These are phyloP conservation scores for Phytophthora litchii DNA, from an alignment of 352 stramenopile genomes.

Conservation along the genomic window DNA sequence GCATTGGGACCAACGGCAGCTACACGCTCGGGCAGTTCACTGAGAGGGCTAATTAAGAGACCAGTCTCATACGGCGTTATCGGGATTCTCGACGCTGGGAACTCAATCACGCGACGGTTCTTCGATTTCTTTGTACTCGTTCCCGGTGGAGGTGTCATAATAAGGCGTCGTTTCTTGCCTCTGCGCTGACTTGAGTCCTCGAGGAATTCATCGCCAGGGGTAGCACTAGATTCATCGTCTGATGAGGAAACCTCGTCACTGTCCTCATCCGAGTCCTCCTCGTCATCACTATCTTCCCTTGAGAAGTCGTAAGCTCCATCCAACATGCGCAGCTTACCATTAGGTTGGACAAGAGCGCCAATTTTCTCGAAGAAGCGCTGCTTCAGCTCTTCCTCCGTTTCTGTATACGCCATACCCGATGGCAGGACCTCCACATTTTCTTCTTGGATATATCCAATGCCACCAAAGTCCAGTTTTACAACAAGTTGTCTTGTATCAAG, in stretches of 20 bases:
- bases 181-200: constrained; percentile 24
- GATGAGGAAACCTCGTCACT: constrained; percentile 36
- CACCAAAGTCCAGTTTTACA: constrained; percentile 51
- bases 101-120: constrained; percentile 64
- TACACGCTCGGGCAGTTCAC: constrained; percentile 67
- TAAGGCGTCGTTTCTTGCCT: constrained; percentile 68
- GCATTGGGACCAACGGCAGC: constrained; percentile 62
- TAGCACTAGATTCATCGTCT: constrained; percentile 35
- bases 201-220: constrained; percentile 17
- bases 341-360: constrained; percentile 57
- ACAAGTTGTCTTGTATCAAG: constrained; percentile 48
- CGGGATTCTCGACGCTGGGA: constrained; percentile 65
- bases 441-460: constrained; percentile 58
- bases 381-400: constrained; percentile 63
- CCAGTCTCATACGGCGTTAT: constrained; percentile 70
- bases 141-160: constrained; percentile 47
- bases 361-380: constrained; percentile 75
- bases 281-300: constrained; percentile 42
- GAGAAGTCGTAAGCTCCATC: constrained; percentile 14
- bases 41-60: constrained; percentile 75
- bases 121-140: constrained; percentile 52
- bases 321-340: constrained; percentile 50
- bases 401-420: constrained; percentile 54
- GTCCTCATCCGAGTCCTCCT: constrained; percentile 40
- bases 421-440: constrained; percentile 61